Evolutionary conservation across 495 filamentous ascomycete genomes (phyloP).

Genomic region (Cudoniella acicularis): DNA sequence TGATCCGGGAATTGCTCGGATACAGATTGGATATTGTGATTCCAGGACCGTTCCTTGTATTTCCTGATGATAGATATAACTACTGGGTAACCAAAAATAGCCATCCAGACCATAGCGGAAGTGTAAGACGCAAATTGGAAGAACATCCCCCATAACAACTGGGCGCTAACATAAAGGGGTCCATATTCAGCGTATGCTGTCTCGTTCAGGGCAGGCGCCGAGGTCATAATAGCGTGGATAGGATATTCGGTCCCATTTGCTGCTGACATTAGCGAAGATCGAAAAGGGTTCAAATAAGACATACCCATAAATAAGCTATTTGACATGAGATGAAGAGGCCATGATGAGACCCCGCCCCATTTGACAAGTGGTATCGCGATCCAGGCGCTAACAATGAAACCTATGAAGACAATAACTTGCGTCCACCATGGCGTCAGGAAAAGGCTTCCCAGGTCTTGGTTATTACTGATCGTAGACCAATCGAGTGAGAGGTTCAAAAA

Average conservation of each 20-base stretch:
- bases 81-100: constrained; percentile 47
- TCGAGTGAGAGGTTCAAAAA: constrained; percentile 54
- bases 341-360: constrained; percentile 49
- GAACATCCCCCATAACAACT: constrained; percentile 52
- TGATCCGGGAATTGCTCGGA: constrained; percentile 52
- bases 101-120: constrained; percentile 54
- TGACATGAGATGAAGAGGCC: constrained; percentile 49
- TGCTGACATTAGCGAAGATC: background rate
- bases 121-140: constrained; percentile 55
- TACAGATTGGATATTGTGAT: constrained; percentile 32
- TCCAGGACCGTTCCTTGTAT: constrained; percentile 31
- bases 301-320: constrained; percentile 45
- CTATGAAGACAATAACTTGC: constrained; percentile 48
- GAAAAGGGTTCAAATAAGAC: background rate
- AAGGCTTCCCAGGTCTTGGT: constrained; percentile 42
- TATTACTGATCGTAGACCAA: constrained; percentile 53
- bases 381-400: constrained; percentile 54
- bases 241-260: constrained; percentile 49
- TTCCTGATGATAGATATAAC: constrained; percentile 39
- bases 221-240: constrained; percentile 40
- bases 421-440: constrained; percentile 55
- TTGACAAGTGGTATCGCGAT: constrained; percentile 52
- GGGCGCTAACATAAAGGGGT: constrained; percentile 48
- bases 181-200: constrained; percentile 49
- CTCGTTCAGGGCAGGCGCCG: constrained; percentile 46